Percentiles rank a stretch among this genome's conserved stretches.
Conservation (phyloP, 306 rosid genomes). For the Vigna reflexopilosa region DNA sequence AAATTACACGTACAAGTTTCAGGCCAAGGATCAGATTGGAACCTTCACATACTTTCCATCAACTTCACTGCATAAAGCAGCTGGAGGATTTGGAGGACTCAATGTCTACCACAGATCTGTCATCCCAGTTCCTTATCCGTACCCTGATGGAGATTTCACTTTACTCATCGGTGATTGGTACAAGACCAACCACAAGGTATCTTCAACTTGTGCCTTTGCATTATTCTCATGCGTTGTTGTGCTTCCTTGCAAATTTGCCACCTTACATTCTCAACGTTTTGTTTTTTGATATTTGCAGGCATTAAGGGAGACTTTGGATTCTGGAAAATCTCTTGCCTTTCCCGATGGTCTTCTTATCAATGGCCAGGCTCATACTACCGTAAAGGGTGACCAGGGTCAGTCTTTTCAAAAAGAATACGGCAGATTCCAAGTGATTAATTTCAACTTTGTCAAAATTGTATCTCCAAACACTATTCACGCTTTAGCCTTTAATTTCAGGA, state of each 20-base stretch:
- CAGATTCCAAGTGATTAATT: slow-evolving; percentile 7
- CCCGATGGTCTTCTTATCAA: slow-evolving; percentile 90
- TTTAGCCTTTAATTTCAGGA: slow-evolving; percentile 62
- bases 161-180: slow-evolving; percentile 92
- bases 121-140: slow-evolving; percentile 78
- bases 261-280: slow-evolving; percentile 8
- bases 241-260: not conserved
- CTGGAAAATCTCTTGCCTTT: slow-evolving; percentile 82
- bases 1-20: slow-evolving; percentile 89
- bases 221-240: slow-evolving; percentile 31
- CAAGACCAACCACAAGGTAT: slow-evolving; percentile 80
- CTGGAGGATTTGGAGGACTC: slow-evolving; percentile 93
- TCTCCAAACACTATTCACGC: slow-evolving; percentile 7
- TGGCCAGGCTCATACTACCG: slow-evolving; percentile 66
- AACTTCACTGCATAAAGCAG: slow-evolving; percentile 83
- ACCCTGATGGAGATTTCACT: slow-evolving; percentile 88
- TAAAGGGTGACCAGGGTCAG: slow-evolving; percentile 86
- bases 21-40: slow-evolving; percentile 95
- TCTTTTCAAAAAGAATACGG: not conserved
- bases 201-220: slow-evolving; percentile 13
- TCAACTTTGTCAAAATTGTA: not conserved
- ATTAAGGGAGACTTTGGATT: slow-evolving; percentile 66
- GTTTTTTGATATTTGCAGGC: slow-evolving; percentile 54
- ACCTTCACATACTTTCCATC: slow-evolving; percentile 87
- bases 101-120: slow-evolving; percentile 77